Base-by-base conservation (phyloP, 441 rosid species). In the Viola pubescens region DNA sequence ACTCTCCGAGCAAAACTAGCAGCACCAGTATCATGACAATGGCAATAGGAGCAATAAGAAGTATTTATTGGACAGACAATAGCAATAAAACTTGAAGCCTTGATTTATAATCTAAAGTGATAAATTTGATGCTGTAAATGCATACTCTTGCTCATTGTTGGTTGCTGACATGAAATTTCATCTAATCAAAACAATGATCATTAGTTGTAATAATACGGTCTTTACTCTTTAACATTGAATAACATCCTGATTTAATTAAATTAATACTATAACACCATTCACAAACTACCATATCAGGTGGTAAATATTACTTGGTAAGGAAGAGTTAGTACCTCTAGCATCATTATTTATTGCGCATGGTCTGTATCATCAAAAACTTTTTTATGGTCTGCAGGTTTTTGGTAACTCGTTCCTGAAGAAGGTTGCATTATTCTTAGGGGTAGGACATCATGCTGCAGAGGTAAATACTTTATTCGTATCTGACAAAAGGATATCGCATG, bases 361-460 rank as follows among this genome's bases (percentile, higher is more conserved):
- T 12, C 10, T 54, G 42, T 46, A n/a, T 62, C 44, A 60, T 52
- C 58, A 14, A 19, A 12, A 56, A 16, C 11, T 56, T 19, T 38
- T 64, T n/a, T 42, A 12, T 56, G 53, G 46, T 59, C 54, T 59
- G 16, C 89, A 94, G 99, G 90, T 76, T 59, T 91, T 70, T 61
- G 99, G 99, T 69, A 94, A 94, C 79, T 94, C 99, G 40, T 94
- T 90, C 82, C 99, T 85, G 76, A 94, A 94, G 81, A 94, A 90
- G 72, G 87, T 73, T 48, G 90, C 95, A 0, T 64, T 90, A 65
- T 79, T 94, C 58, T 82, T 94, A 73, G 99, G 99, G 52, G 61
- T 81, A 46, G 81, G 79, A 68, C 94, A 87, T 65, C 91, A 84
- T 54, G 81, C 60, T 56, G 79, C 61, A 7, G 98, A 94, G 95